Evolutionary conservation across 179 eudicot genomes (phyloP).

Genomic region (Spinacia oleracea): DNA sequence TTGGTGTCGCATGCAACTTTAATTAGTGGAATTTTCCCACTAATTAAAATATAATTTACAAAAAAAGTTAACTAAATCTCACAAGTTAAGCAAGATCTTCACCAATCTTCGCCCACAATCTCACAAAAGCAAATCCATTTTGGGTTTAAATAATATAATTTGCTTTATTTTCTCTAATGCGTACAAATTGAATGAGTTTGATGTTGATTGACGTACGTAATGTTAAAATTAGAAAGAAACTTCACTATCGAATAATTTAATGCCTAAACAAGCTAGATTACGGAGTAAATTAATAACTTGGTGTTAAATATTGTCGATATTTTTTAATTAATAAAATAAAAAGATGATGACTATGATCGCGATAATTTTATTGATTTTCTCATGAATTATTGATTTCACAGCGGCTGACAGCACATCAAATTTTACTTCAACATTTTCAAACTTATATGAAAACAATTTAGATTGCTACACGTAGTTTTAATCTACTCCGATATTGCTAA

Average conservation of each 20-base stretch:
- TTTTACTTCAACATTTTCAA: neutral
- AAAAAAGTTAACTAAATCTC: neutral
- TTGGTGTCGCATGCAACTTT: constrained; percentile 18
- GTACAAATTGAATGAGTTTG: constrained; percentile 5
- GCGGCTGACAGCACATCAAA: neutral
- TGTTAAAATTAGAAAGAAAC: neutral
- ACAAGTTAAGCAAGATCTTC: constrained; percentile 7
- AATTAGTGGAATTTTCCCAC: neutral
- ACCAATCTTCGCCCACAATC: constrained; percentile 7
- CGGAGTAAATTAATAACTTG: neutral
- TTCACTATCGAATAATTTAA: constrained; percentile 3
- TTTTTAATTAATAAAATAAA: too few relatives aligned
- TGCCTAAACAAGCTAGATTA: neutral
- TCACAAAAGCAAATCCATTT: constrained; percentile 13
- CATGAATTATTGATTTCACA: neutral
- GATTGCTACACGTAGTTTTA: too few relatives aligned
- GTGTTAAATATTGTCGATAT: neutral
- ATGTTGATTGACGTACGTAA: constrained; percentile 1
- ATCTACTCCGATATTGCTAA: too few relatives aligned
- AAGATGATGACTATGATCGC: neutral
- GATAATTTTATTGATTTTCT: neutral
- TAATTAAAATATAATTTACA: neutral
- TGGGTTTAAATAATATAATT: neutral
- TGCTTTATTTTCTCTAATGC: neutral
- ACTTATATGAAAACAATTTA: too few relatives aligned